Base-by-base conservation (phyloP, 306 rosid species). In the Casuarina equisetifolia region DNA sequence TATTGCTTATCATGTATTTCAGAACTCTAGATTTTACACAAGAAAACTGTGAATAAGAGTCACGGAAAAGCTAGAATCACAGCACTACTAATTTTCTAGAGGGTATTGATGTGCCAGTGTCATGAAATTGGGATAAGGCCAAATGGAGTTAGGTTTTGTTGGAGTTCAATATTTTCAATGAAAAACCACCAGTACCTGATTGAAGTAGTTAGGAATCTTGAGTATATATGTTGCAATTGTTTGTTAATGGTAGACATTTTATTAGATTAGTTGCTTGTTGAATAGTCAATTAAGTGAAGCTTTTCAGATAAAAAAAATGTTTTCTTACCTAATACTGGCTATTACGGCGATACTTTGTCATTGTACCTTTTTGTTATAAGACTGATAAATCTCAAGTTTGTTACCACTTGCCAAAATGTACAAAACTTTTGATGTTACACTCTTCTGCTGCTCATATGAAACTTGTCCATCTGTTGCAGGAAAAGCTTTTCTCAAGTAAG, bases 401-500 rank as follows among this genome's bases (percentile, higher is more conserved):
- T 50, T 76, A 39, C 63, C 3, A 4, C 72, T 38, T 76, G 73
- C 43, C 66, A 69, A 35, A 25, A 54, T 64, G 5, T 44, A 44
- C 1, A 9, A 9, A 6, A 44, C 6, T 6, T 44, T 44, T 44
- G 48, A 1, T 44, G 48, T 54, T n/a, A 71, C 39, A 3, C 38
- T 32, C 36, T 78, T 81, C 50, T 70, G 49, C 17, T 50, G 63
- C 80, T 81, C 72, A 66, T 86, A 70, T 68, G 64, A 83, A 77
- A 83, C 73, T 80, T 59, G 52, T 79, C 83, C 55, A 32, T 81
- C 62, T 82, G 38, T 70, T 70, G 40, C 88, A 96, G 99, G 99
- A 93, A 80, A 96, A 96, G 83, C 99, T 96, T 84, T 96, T 93
- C 82, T 73, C 91, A 13, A 93, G 99, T 89, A 90, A 86, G 83